A percentile compares a stretch with the other conserved stretches of the same genome.
Conservation (phyloP, 495 filamentous ascomycete genomes). For the Neurospora intermedia region DNA sequence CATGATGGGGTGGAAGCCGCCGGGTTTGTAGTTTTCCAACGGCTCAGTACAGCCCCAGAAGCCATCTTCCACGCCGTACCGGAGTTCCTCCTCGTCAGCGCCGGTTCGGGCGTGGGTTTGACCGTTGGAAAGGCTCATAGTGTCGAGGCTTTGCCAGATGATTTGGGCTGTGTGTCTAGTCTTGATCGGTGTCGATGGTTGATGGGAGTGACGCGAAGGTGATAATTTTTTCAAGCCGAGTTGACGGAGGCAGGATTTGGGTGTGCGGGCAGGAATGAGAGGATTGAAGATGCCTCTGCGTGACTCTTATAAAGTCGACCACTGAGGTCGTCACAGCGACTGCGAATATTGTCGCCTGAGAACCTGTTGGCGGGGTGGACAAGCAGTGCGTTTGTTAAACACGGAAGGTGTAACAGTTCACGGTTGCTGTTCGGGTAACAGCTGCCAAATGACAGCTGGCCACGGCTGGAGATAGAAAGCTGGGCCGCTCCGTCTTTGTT, state of each 20-base stretch:
- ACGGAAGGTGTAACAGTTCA: background rate
- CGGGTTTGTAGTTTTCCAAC: background rate
- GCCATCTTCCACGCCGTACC: background rate
- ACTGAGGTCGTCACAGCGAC: no score
- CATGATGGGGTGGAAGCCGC: constrained; percentile 34
- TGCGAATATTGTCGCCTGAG: no score
- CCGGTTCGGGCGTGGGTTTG: background rate
- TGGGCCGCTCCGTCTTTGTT: background rate
- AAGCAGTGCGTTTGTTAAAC: background rate
- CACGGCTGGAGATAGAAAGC: background rate
- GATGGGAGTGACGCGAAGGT: background rate
- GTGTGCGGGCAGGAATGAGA: no score
- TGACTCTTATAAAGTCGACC: no score
- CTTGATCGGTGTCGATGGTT: background rate
- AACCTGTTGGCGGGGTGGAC: no score
- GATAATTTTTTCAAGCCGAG: no score
- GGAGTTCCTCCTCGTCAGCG: background rate
- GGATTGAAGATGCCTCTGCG: background rate
- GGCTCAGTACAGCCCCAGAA: background rate
- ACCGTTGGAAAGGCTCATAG: background rate
- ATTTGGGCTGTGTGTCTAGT: background rate
- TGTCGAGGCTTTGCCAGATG: background rate
- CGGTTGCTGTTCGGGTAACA: background rate
- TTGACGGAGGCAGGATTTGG: no score
- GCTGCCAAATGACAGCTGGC: background rate